Evolutionary conservation across 1,139 yeast genomes (phyloP), one percentile per base, ranked within the genome.

Genomic region (Sugiyamaella grinbergsii): DNA sequence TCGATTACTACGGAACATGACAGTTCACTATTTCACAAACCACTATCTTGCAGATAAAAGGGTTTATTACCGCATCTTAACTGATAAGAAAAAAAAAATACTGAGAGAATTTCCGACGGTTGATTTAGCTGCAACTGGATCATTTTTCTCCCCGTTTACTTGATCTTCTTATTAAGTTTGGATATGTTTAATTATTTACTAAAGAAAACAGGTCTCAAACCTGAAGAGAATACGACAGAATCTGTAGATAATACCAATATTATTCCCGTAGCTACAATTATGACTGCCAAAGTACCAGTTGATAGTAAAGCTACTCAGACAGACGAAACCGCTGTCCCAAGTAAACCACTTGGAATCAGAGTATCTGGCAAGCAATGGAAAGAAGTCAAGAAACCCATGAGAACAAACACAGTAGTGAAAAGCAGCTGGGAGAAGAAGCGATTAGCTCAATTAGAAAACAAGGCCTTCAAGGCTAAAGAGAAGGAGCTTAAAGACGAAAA

Each of bases 401-500:
- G 72, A 42, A 55, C 64, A 1, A 52, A 61, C 15, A 69, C 70
- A 2, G 58, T 62, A 3, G 51, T 56, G 13, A 60, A 57, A 42
- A 58, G 63, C n/a, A 47, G 67, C 13, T 71, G 74, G 73, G 74
- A 65, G 5, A 59, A 60, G 48, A 63, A 68, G 48, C 58, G 62
- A 38, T 58, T 61, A 49, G 66, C 66, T 47, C 60, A 64, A 15
- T 58, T 59, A 31, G 63, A 63, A 40, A 58, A 56, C 28, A 57
- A 60, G 45, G 62, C 64, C 15, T 53, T 62, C 54, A 70, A 69
- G 58, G 65, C 65, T 47, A 68, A 67, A 51, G 70, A 68, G 44
- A 57, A 61, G 52, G 72, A 70, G 53, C 59, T 70, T 47, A 68
- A 67, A 61, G 70, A 66, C 6, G 74, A 71, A 44, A 71, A 69